Evolutionary conservation across 2,329 filamentous ascomycete genomes (phyloP), one percentile per base, ranked within the genome.

Genomic region (Aspergillus eucalypticola): DNA sequence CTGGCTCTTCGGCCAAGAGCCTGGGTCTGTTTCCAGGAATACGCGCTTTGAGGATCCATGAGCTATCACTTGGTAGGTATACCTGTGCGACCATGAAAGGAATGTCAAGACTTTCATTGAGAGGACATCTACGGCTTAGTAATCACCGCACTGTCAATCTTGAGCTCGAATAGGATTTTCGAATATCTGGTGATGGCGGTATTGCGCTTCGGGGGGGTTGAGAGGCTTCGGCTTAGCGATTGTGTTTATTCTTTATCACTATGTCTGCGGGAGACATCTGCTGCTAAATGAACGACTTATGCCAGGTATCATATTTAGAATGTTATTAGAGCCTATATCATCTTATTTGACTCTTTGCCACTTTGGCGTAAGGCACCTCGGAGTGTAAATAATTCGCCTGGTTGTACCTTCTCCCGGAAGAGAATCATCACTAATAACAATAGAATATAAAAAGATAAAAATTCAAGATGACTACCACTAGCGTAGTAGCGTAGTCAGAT

Each of bases 1-100:
- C 6, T 88, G 91, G 76, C 78, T 98, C 52, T 96, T 97, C 81
- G 91, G 92, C 19, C 90, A 90, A 46, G 58, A 62, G n/a, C 25
- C 56, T 7, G 48, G 29, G 13, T 42, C 58, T 5, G 13, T n/a
- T 41, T 48, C 52, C n/a, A 19, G 50, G 21, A 52, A 56, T 44
- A 21, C 54, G 35, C 56, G 39, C 46, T 52, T 35, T 44, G 41
- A 53, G 25, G 46, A 52, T 21, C 25, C 39, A 13, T 55, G 53
- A 55, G 11, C 8, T 13, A 44, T 44, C 5, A 21, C 41, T 23
- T 21, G 23, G 19, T 19, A 23, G 25, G 46, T 11, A 25, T 49
- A 17, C 15, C 25, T 17, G 25, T 29, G 25, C 8, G 15, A 17
- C 29, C 15, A 29, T n/a, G 46, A 19, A 27, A 15, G 7, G 17